These are phyloP conservation scores for Dothiorella sarmentorum DNA, from an alignment of 2,329 filamentous ascomycete species.

Conservation along the genomic window DNA sequence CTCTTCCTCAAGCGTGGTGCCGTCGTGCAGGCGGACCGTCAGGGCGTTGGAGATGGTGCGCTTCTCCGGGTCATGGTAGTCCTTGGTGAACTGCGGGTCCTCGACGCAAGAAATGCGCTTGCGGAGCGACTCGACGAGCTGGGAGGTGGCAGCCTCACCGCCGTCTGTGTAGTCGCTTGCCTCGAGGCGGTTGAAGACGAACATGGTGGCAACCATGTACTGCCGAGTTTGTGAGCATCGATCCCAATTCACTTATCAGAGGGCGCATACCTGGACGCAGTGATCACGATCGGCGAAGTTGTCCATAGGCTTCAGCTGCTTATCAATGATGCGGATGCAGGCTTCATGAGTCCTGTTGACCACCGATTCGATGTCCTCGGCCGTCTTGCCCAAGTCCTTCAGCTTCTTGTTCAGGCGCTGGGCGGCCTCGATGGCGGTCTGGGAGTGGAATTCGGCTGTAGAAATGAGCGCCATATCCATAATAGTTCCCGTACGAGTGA, in stretches of 20 bases:
- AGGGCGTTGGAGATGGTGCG: constrained; percentile 97
- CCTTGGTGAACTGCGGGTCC: constrained; percentile 87
- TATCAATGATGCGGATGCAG: constrained; percentile 98
- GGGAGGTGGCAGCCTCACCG: constrained; percentile 84
- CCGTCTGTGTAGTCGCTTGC: constrained; percentile 93
- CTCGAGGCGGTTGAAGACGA: constrained; percentile 88
- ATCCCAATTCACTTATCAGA: background rate
- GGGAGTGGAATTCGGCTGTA: constrained; percentile 91
- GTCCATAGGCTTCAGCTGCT: constrained; percentile 99
- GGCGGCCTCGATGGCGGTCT: constrained; percentile 94
- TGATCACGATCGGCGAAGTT: constrained; percentile 99
- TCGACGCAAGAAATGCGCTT: constrained; percentile 95
- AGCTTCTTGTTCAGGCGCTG: constrained; percentile 84
- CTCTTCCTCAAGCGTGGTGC: constrained; percentile 84
- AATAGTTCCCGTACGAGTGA: constrained; percentile 14
- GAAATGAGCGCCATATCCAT: background rate
- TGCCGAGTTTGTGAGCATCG: constrained; percentile 30
- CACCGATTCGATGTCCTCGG: constrained; percentile 83
- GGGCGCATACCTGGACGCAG: constrained; percentile 73
- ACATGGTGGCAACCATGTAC: constrained; percentile 98
- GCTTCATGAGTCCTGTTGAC: constrained; percentile 97
- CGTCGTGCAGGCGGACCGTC: constrained; percentile 91
- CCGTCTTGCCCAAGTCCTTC: constrained; percentile 79
- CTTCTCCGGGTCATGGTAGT: constrained; percentile 92
- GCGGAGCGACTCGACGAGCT: constrained; percentile 84